A percentile compares a stretch with the other conserved stretches of the same genome.
Evolutionary conservation across 495 filamentous ascomycete species (phyloP).

Genomic region (Apodospora peruviana): DNA sequence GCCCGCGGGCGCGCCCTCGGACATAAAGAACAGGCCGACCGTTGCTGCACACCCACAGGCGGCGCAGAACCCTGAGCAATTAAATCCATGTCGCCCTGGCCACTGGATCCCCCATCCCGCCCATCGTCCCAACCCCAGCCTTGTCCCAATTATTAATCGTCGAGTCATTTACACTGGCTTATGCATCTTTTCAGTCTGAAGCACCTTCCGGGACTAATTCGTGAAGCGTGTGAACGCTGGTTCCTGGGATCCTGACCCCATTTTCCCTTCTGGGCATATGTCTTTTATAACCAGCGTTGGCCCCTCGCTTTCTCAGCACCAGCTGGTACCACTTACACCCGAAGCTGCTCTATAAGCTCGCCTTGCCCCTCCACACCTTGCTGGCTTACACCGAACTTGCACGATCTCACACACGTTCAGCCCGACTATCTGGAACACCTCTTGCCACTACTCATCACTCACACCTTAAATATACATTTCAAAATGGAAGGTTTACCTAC

Average conservation of each 20-base stretch:
- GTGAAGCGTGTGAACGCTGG: neutral
- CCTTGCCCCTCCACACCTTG: constrained; percentile 2
- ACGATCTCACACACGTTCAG: neutral
- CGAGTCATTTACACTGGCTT: constrained; percentile 17
- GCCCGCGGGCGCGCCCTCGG: constrained; percentile 21
- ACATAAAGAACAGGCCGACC: constrained; percentile 33
- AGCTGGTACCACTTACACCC: constrained; percentile 9
- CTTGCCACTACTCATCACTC: neutral
- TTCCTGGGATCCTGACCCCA: neutral
- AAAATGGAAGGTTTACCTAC: constrained; percentile 42
- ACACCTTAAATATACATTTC: constrained; percentile 3
- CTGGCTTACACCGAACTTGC: constrained; percentile 1
- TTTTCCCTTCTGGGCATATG: neutral
- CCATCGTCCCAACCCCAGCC: constrained; percentile 5
- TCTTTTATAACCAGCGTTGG: constrained; percentile 5
- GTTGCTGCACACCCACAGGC: constrained; percentile 8
- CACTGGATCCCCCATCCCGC: neutral
- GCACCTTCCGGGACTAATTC: constrained; percentile 1
- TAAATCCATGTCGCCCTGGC: constrained; percentile 2
- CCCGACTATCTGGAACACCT: neutral
- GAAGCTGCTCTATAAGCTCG: neutral
- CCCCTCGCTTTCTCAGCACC: constrained; percentile 1
- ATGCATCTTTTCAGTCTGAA: constrained; percentile 8
- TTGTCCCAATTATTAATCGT: constrained; percentile 20
- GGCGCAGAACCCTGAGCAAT: constrained; percentile 12